These are phyloP conservation scores for Haplosporangium gracile DNA, from an alignment of 192 early-diverging fungal genomes.

Conservation along the genomic window DNA sequence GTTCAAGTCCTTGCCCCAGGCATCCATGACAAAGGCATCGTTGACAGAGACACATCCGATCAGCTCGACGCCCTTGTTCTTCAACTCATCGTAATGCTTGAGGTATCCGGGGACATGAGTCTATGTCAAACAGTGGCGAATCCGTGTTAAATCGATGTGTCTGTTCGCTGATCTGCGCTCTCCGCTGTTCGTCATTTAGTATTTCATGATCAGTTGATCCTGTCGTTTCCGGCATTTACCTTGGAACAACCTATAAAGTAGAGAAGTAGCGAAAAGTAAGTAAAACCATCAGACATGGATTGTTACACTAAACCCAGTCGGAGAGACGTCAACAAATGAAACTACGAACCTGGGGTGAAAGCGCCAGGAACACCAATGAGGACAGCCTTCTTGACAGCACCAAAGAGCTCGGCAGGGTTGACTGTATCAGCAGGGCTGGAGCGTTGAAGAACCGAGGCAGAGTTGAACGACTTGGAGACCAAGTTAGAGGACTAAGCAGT, in stretches of 20 bases:
- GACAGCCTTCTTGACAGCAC: slow-evolving; percentile 55
- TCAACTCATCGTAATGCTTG: slow-evolving; percentile 59
- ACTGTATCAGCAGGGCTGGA: slow-evolving; percentile 59
- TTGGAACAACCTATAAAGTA: slow-evolving; percentile 32
- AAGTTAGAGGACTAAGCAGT: slow-evolving; percentile 15
- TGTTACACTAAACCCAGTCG: neutral
- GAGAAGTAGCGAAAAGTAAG: neutral
- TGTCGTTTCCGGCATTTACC: slow-evolving; percentile 10
- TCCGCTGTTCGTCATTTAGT: neutral
- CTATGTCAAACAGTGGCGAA: neutral
- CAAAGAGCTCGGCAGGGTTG: slow-evolving; percentile 58
- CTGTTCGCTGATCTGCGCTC: neutral
- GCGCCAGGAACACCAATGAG: slow-evolving; percentile 59
- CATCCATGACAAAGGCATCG: slow-evolving; percentile 68
- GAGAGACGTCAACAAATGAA: neutral
- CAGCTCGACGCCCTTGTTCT: slow-evolving; percentile 64
- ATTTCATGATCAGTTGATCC: neutral
- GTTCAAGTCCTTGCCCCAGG: slow-evolving; percentile 61
- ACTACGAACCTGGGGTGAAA: slow-evolving; percentile 52
- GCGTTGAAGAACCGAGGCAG: slow-evolving; percentile 46
- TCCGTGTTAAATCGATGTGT: neutral
- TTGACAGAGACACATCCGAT: slow-evolving; percentile 65
- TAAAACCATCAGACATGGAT: neutral
- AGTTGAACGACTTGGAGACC: slow-evolving; percentile 39
- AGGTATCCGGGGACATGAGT: slow-evolving; percentile 67